Evolutionary conservation across 352 stramenopile species (phyloP).

Genomic region (Globisporangium canariense): DNA sequence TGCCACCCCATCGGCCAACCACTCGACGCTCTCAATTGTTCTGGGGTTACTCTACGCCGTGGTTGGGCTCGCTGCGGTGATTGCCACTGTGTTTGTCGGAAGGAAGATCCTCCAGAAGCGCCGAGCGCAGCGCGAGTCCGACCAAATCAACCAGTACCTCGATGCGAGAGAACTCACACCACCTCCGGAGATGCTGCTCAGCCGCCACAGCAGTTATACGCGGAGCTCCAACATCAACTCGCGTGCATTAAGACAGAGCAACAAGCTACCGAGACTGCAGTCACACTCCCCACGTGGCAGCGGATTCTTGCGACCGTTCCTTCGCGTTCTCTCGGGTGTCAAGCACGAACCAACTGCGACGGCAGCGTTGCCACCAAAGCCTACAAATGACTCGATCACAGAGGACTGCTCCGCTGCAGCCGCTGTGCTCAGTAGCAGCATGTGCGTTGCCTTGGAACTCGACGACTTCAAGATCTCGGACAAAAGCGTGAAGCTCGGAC

Average conservation of each 20-base stretch:
- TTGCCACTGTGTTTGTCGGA: conserved; percentile 16
- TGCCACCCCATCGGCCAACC: neutral
- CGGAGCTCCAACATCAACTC: conserved; percentile 1
- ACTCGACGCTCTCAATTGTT: neutral
- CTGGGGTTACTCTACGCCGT: conserved; percentile 8
- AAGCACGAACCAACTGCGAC: conserved; percentile 7
- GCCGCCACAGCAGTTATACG: neutral
- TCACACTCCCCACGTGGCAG: conserved; percentile 4
- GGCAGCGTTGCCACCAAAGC: neutral
- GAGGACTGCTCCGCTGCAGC: neutral
- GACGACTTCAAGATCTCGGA: conserved; percentile 4
- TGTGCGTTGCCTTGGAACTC: neutral
- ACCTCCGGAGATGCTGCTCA: neutral
- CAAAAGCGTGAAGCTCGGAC: neutral
- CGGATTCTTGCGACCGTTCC: conserved; percentile 12
- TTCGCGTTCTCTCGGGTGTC: conserved; percentile 14
- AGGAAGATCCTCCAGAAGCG: conserved; percentile 15
- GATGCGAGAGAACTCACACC: conserved; percentile 12
- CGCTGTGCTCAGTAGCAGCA: conserved; percentile 1
- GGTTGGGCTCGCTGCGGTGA: conserved; percentile 12
- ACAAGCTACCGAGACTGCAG: conserved; percentile 10
- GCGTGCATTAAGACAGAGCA: neutral
- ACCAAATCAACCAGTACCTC: conserved; percentile 14
- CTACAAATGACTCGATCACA: neutral
- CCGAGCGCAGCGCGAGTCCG: conserved; percentile 19